Base-by-base conservation (phyloP, 371 early-diverging fungal species). In the Mucor plumbeus region DNA sequence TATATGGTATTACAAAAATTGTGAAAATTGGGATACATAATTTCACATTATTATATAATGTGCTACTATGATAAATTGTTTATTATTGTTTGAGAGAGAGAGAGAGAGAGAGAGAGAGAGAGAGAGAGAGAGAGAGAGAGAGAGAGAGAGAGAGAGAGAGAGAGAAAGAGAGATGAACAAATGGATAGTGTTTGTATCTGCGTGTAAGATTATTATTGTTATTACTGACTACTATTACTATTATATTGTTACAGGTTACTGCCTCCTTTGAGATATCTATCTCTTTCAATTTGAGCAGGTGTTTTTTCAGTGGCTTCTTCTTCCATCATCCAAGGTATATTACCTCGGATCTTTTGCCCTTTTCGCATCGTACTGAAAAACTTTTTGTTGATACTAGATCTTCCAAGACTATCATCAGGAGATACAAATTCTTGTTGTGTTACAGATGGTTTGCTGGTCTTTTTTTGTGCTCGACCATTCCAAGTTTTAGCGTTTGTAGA, bases 241-340 rank as follows among this genome's bases (percentile, higher is more conserved):
- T 21, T 50, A 21, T 50, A 21, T 50, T 50, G 53, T 53, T 53
- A 53, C 53, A 53, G 19, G 14, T 26, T 53, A 31, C 31, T 53
- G 53, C 26, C 53, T 9, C 53, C 31, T 36, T 67, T 60, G 13
- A 76, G 61, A 63, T 76, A 76, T 19, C 58, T 59, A 53, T 73
- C 73, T 13, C 74, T 59, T 59, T 77, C 74, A n/a, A 69, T 66
- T 59, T 77, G 74, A 43, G 74, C 77, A 35, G 77, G 77, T 36
- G 74, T 73, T 41, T 36, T 56, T 31, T 61, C 62, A 9, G 35
- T 41, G 8, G 47, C 39, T 1, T 57, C 26, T 15, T 69, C 61
- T 1, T 56, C 65, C 21, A 35, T 53, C 61, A 65, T 63, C 72
- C 72, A 72, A 7, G 72, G 72, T 26, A 72, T 72, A 14, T 48